Evolutionary conservation across 495 filamentous ascomycete genomes (phyloP), one percentile per base, ranked within the genome.

Genomic region (Aspergillus sclerotiicarbonarius): DNA sequence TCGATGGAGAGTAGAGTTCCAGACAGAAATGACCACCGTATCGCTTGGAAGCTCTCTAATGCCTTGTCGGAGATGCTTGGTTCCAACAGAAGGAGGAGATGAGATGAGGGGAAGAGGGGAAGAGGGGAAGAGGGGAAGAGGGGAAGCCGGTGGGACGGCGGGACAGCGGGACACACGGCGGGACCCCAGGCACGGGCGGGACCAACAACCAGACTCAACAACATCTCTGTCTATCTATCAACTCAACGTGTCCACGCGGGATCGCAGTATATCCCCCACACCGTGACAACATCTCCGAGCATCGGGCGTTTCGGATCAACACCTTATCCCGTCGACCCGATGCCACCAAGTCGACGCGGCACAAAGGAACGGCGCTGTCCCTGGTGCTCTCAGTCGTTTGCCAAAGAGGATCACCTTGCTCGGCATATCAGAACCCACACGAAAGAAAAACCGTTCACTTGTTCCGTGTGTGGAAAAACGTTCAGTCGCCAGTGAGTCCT

Each of bases 401-500:
- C 65, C 8, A 71, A 74, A 25, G 63, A 58, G 8, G 67, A 71
- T 16, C 69, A 71, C 56, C 59, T 74, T 10, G 67, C 63, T 3
- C 55, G 69, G 5, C 72, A 75, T 54, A 30, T 69, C 35, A 64
- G 72, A 10, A 67, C 64, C 0, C 72, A 75, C 46, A 73, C 70
- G 0, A 67, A 66, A 37, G 72, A 75, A 43, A 70, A 69, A 39
- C 72, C 72, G 1, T 73, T 71, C 25, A 50, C 33, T 7, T 75
- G 72, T 43, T 21, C 54, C 3, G 48, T 60, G 5, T 74, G 71
- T 54, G 45, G 51, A 1, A 71, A 63, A 47, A 57, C 51, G 3
- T 70, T 70, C 47, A 63, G 63, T 37, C 57, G 67, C 37, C 59
- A 69, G 64, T 69, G 59, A 50, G 62, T 62, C 8, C 15, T 20